Conservation (phyloP, 1,284 basidiomycete genomes). For the Peniophora sp. region DNA sequence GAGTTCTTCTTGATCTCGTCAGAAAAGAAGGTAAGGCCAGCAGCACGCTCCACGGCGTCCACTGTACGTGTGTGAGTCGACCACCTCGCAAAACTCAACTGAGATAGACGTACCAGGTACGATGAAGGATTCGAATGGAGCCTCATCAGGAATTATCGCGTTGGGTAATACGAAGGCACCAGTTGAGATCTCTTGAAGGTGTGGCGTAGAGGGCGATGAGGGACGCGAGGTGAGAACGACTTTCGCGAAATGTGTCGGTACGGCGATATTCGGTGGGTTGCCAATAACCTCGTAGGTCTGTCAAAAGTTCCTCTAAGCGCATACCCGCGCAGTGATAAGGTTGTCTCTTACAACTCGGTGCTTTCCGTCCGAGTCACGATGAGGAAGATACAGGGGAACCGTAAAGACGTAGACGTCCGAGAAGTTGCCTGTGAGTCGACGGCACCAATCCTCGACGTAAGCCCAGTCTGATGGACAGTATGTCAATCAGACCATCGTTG, state of each 20-base stretch:
- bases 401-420: constrained; percentile 97
- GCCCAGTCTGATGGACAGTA: constrained; percentile 74
- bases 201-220: constrained; percentile 63
- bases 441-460: constrained; percentile 93
- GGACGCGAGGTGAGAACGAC: constrained; percentile 81
- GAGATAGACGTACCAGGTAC: constrained; percentile 57
- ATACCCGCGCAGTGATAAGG: constrained; percentile 1
- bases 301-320: no score
- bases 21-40: constrained; percentile 87
- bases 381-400: constrained; percentile 93
- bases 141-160: constrained; percentile 78
- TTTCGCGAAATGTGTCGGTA: constrained; percentile 98
- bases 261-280: constrained; percentile 80
- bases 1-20: constrained; percentile 74
- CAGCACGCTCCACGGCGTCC: constrained; percentile 86
- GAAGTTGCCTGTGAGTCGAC: constrained; percentile 80
- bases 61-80: constrained; percentile 35
- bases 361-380: constrained; percentile 80
- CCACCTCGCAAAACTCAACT: constrained; percentile 1
- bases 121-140: constrained; percentile 72
- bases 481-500: background rate
- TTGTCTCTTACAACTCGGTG: constrained; percentile 81
- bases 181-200: constrained; percentile 69
- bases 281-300: constrained; percentile 94
- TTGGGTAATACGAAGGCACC: constrained; percentile 97